Percentiles rank a stretch among this genome's conserved stretches.
These are phyloP conservation scores for Sclerospora graminicola DNA, from an alignment of 352 stramenopile genomes.

Conservation along the genomic window DNA sequence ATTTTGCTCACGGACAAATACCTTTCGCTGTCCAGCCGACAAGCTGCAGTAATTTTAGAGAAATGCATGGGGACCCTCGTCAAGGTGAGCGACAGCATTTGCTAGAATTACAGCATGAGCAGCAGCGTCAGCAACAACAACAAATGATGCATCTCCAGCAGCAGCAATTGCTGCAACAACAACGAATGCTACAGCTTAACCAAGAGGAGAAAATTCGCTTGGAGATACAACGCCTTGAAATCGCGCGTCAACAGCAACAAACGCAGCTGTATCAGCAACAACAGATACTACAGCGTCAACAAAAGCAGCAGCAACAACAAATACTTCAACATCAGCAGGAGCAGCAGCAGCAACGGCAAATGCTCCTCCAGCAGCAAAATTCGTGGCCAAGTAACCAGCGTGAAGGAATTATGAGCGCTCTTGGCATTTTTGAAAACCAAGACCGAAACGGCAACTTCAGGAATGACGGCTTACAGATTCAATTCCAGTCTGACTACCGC, in stretches of 20 bases:
- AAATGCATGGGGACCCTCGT: conserved; percentile 12
- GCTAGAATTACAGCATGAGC: conserved; percentile 47
- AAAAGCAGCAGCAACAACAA: conserved; percentile 51
- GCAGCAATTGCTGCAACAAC: conserved; percentile 58
- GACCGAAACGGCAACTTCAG: conserved; percentile 23
- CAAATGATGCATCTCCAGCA: conserved; percentile 52
- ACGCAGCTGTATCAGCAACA: conserved; percentile 47
- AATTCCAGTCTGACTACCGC: conserved; percentile 44
- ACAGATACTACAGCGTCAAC: conserved; percentile 47
- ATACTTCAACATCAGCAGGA: conserved; percentile 60
- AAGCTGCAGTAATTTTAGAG: conserved; percentile 9
- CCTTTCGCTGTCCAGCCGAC: conserved; percentile 42
- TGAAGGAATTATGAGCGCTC: conserved; percentile 66
- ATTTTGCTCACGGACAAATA: conserved; percentile 62
- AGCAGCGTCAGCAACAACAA: conserved; percentile 36
- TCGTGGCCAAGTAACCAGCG: conserved; percentile 68
- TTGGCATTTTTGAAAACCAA: conserved; percentile 49
- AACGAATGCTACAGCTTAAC: conserved; percentile 41
- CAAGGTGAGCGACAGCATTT: conserved; percentile 52
- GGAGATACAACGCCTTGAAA: conserved; percentile 73
- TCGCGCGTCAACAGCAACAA: conserved; percentile 63
- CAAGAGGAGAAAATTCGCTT: conserved; percentile 72
- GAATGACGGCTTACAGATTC: conserved; percentile 26
- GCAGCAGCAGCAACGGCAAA: conserved; percentile 60
- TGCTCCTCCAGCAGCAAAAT: conserved; percentile 63